Evolutionary conservation across 2,329 filamentous ascomycete genomes (phyloP).

Genomic region (Daldinia sp.): DNA sequence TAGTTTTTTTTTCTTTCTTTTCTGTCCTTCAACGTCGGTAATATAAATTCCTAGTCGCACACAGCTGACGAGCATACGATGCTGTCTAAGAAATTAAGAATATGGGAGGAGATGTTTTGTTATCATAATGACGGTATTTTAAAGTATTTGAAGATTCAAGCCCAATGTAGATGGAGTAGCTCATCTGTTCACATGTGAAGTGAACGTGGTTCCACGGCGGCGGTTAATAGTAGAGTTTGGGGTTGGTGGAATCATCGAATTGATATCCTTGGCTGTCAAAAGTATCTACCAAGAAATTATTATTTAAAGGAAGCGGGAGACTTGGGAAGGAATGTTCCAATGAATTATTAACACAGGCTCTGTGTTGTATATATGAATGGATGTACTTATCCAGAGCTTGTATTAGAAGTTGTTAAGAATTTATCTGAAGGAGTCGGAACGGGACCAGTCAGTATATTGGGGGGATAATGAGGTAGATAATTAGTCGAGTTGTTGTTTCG

Average conservation of each 20-base stretch:
- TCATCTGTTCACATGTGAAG: slow-evolving; percentile 26
- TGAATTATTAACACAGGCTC: slow-evolving; percentile 22
- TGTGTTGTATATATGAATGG: slow-evolving; percentile 3
- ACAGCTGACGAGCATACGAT: slow-evolving; percentile 7
- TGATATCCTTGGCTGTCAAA: slow-evolving; percentile 15
- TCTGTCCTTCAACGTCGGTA: not conserved
- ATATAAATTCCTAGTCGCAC: slow-evolving; percentile 5
- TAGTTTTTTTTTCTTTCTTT: not conserved
- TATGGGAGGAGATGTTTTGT: slow-evolving; percentile 23
- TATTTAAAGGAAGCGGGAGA: slow-evolving; percentile 3
- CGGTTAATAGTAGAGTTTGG: slow-evolving; percentile 36
- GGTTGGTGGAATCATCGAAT: slow-evolving; percentile 35
- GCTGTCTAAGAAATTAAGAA: slow-evolving; percentile 17
- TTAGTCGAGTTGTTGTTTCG: slow-evolving; percentile 5
- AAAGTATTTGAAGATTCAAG: slow-evolving; percentile 1
- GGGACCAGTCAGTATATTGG: slow-evolving; percentile 15
- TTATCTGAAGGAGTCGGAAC: slow-evolving; percentile 23
- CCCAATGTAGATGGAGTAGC: slow-evolving; percentile 26
- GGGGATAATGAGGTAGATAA: slow-evolving; percentile 1
- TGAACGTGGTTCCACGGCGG: slow-evolving; percentile 20
- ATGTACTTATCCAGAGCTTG: not conserved
- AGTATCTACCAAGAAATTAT: not conserved
- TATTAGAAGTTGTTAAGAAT: slow-evolving; percentile 17
- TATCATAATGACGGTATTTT: slow-evolving; percentile 39
- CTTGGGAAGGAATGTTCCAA: slow-evolving; percentile 11